Evolutionary conservation across 148 eudicot species (phyloP).

Genomic region (Vaccinium corymbosum): DNA sequence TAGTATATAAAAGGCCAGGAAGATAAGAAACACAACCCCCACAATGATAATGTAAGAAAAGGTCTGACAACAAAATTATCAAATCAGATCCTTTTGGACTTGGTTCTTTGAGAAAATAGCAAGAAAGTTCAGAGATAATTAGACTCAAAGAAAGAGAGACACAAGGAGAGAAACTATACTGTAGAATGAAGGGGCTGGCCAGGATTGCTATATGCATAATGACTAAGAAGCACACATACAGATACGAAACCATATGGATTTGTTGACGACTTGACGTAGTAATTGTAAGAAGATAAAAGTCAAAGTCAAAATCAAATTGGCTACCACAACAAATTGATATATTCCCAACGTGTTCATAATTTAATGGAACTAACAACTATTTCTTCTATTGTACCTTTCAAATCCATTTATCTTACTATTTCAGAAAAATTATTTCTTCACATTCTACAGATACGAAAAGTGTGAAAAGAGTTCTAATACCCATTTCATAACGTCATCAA

Average conservation of each 20-base stretch:
- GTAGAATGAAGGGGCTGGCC: neutral
- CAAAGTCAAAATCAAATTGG: neutral
- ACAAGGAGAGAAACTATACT: neutral
- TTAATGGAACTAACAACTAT: neutral
- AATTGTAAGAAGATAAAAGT: neutral
- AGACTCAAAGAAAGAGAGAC: neutral
- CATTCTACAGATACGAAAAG: neutral
- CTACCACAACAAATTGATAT: neutral
- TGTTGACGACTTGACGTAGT: neutral
- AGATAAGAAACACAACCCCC: slow-evolving; percentile 2
- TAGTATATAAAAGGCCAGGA: neutral
- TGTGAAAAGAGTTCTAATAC: neutral
- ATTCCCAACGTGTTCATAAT: neutral
- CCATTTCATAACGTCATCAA: neutral
- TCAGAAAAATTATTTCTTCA: neutral
- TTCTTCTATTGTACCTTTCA: neutral
- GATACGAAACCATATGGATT: neutral
- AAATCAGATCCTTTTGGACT: neutral
- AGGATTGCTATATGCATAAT: neutral
- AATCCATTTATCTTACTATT: neutral
- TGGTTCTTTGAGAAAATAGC: neutral
- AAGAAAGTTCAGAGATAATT: neutral
- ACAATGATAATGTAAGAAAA: neutral
- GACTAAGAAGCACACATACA: neutral
- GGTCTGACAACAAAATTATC: neutral